phyloP scores from a whole-genome alignment of 352 stramenopile genomes.

The Pythium coloratum region DNA sequence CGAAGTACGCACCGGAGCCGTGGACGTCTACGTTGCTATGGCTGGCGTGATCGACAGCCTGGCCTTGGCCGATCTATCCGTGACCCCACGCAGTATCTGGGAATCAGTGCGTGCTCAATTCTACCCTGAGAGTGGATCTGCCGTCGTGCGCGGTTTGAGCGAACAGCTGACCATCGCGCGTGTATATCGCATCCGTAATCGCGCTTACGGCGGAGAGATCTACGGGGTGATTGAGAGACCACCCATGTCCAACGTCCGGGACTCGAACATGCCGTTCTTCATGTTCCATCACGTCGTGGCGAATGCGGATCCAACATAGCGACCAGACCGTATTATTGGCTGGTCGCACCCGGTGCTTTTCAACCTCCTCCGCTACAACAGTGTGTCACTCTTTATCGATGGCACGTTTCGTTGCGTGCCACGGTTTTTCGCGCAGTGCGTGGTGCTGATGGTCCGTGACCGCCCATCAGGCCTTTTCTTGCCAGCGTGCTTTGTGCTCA shows the following conservation, averaged over 20 bases:
- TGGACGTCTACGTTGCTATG: too few species aligned
- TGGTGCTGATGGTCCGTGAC: constrained; percentile 29
- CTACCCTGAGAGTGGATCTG: not conserved
- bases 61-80: too few species aligned
- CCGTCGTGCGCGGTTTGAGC: constrained; percentile 16
- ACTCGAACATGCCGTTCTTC: constrained; percentile 8
- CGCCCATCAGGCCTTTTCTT: constrained; percentile 8
- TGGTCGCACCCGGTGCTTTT: constrained; percentile 23
- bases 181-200: constrained; percentile 16
- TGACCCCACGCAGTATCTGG: not conserved
- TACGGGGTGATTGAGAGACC: constrained; percentile 21
- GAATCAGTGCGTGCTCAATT: not conserved
- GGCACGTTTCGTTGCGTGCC: constrained; percentile 28
- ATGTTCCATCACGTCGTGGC: constrained; percentile 8
- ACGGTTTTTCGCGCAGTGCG: constrained; percentile 14
- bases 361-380: constrained; percentile 23
- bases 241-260: constrained; percentile 2
- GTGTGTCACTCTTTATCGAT: constrained; percentile 26
- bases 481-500: constrained; percentile 27
- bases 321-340: constrained; percentile 16
- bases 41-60: too few species aligned
- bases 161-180: constrained; percentile 17
- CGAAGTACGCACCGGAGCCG: too few species aligned
- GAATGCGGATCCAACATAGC: not conserved
- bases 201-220: constrained; percentile 15